Evolutionary conservation across 2,329 filamentous ascomycete genomes (phyloP), one percentile per base, ranked within the genome.

Genomic region (Alternaria panax): DNA sequence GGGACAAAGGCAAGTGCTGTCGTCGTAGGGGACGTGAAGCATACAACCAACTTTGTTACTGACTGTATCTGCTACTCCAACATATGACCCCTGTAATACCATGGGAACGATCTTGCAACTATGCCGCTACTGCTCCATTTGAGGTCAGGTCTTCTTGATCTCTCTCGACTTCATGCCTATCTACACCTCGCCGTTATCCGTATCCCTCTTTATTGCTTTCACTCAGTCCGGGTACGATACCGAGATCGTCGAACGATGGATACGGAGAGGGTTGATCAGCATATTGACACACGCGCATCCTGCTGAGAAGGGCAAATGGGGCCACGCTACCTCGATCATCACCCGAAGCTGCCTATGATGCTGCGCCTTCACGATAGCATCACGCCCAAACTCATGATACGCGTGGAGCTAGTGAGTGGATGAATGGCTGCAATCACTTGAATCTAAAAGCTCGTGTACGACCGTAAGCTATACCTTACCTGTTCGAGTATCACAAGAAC

Each of bases 291-390:
- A 28, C 30, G n/a, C 9, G 5, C 25, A 28, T 12, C 42, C 18
- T 46, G 16, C 60, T 72, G 57, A 73, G 43, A 50, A 9, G 2
- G 2, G 18, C 24, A 76, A 73, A 55, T 75, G 24, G 87, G 86
- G 11, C 91, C 91, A 22, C 85, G 89, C 60, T 87, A 92, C 72
- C 84, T 91, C 54, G 83, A 87, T 55, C 85, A 86, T 67, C 90
- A 92, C 77, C 92, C 90, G 14, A 92, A 91, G 83, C 88, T 89
- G 83, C 91, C 91, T 11, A 84, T 87, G 58, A 90, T 92, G 72
- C 78, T 93, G 71, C 88, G 89, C 54, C 81, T 93, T 74, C 90
- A 92, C 71, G 91, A 91, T 69, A 90, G 87, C 65, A 87, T 93
- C 62, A 77, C 90, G 56, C 91, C 91, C 7, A 87, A 90, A 70